Base-by-base conservation (phyloP, 305 asterid species). In the Fraxinus angustifolia region DNA sequence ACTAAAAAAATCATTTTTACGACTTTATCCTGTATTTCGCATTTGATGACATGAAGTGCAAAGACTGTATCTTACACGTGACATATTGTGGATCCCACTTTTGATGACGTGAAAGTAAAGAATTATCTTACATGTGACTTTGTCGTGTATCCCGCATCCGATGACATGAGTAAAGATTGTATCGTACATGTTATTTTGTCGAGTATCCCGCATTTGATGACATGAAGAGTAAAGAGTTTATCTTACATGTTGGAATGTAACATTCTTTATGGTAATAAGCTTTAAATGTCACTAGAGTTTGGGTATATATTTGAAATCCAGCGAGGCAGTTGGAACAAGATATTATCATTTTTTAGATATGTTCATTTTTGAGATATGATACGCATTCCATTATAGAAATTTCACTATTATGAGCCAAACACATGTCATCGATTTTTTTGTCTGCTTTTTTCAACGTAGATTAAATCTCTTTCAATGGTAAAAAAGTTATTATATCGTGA, bases 221-320 rank as follows among this genome's bases (percentile, higher is more conserved):
- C 16, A 21, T 60, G 71, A 65, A 2, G 17, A 65, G 72, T 26
- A 65, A 65, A 21, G 34, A 65, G 3, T n/a, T 38, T 79, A 76
- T 68, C 8, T 73, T 65, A 16, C 76, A 28, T 73, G 79, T 28
- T 30, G 12, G 68, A 71, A 19, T 81, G 73, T 83, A 71, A 45
- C 40, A 23, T 60, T 48, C 48, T 53, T 14, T 77, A 38, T 79
- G 73, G 80, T 68, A 36, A 77, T 16, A 50, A 50, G 60, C 60
- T 50, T n/a, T 50, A 50, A 50, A 50, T 50, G 60, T 50, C 60
- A 50, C 60, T 5, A 45, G 76, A 21, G 73, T 74, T 58, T 76
- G 14, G 12, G 45, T 33, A 77, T 77, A 76, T 17, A 75, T 36
- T 83, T n/a, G 33, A 73, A 77, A 73, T 62, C 16, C 67, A 50